Base-by-base conservation (phyloP, 768 basidiomycete species). In the Hygrocybe punicea region DNA sequence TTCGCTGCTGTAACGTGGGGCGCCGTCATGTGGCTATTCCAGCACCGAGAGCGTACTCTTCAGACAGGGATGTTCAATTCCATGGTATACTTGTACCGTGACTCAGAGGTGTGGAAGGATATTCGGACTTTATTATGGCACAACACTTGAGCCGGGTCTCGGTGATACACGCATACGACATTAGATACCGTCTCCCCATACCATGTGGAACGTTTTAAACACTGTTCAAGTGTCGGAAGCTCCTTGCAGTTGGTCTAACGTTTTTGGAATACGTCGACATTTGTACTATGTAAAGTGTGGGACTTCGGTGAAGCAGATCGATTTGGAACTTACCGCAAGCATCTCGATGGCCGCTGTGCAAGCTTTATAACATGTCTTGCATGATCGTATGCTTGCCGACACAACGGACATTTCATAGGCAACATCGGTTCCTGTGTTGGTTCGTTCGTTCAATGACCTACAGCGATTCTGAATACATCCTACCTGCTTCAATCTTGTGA, bases 41-140 rank as follows among this genome's bases (percentile, higher is more conserved):
- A 86, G 65, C 79, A 97, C 70, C 79, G 84, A 19, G 85, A 90
- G 49, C 88, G 98, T 73, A 86, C 86, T n/a, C 84, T 99, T 58
- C 94, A 98, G 65, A 91, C 93, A 16, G 97, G 95, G 56, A 92
- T 98, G 93, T 93, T 93, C 77, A 91, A 84, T 75, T 91, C 89
- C 16, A 98, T 97, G 95, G 83, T 81, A 56, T 99, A 98, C 72
- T 79, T 99, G 37, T 99, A 98, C 75, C 84, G 86, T 37, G 93
- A 98, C 70, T 95, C 93, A 17, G 91, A 98, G 59, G 73, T 76
- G 42, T 98, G 95, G 94, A 82, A 78, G 49, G 78, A 83, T 65
- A 73, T 97, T 44, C 84, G 79, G 73, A 97, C 93, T 50, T 73
- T 98, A 50, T 71, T 98, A 51, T 97, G 95, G 94, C 89, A 92